phyloP scores from a whole-genome alignment of 805 yeast genomes.

The Clavispora santaluciae region DNA sequence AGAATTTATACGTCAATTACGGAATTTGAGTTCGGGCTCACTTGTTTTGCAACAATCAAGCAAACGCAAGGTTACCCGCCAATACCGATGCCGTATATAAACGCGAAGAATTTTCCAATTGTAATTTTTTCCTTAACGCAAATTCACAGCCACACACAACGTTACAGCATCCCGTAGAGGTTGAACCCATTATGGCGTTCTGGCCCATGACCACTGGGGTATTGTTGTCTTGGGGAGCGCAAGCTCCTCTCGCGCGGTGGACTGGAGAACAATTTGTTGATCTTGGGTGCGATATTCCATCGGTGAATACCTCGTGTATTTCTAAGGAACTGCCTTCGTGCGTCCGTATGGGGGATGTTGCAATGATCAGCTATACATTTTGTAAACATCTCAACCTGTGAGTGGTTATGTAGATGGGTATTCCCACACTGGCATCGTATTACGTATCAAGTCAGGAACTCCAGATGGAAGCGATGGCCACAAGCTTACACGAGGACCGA shows the following conservation, averaged over 20 bases:
- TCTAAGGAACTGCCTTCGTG: conserved; percentile 73
- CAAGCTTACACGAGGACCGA: too few species aligned
- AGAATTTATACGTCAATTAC: too few species aligned
- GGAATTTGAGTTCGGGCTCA: too few species aligned
- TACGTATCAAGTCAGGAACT: too few species aligned
- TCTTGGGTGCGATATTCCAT: conserved; percentile 76
- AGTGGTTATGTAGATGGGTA: neutral
- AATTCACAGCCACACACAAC: conserved; percentile 61
- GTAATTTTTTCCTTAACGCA: conserved; percentile 43
- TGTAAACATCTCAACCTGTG: neutral
- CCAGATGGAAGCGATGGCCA: too few species aligned
- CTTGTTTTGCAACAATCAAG: neutral
- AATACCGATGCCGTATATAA: conserved; percentile 11
- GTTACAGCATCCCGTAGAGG: conserved; percentile 65
- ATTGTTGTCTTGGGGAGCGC: conserved; percentile 39
- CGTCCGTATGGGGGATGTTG: conserved; percentile 68
- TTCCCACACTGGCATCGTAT: too few species aligned
- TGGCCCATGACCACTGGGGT: conserved; percentile 67
- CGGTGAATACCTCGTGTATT: conserved; percentile 41
- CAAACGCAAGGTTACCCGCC: conserved; percentile 26
- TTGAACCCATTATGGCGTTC: conserved; percentile 60
- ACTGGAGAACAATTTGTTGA: conserved; percentile 58
- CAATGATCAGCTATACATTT: conserved; percentile 56
- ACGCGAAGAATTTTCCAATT: conserved; percentile 5
- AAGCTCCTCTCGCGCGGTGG: conserved; percentile 36